These are phyloP conservation scores for Ceratobasidium sp. DNA, from an alignment of 1,284 basidiomycete genomes.

Conservation along the genomic window DNA sequence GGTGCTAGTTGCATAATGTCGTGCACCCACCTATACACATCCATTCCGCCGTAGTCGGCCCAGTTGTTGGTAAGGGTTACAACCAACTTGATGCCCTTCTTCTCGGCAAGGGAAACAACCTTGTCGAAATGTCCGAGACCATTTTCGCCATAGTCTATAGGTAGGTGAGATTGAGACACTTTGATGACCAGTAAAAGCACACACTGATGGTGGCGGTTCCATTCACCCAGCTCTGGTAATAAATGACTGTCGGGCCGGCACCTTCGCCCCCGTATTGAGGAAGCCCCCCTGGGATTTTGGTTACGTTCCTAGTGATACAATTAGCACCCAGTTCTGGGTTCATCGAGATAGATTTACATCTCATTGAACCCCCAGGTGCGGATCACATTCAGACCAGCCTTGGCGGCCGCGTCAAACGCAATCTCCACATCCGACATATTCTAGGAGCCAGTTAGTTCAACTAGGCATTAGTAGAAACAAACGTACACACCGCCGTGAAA, in stretches of 20 bases:
- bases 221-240: constrained; percentile 49
- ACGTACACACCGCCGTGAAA: constrained; percentile 48
- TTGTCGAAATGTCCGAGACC: constrained; percentile 55
- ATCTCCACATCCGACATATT: constrained; percentile 47
- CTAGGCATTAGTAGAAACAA: neutral
- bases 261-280: constrained; percentile 47
- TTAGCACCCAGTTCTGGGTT: neutral
- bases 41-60: constrained; percentile 48
- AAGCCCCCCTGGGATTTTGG: constrained; percentile 44
- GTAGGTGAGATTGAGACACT: neutral
- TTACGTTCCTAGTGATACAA: constrained; percentile 29
- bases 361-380: constrained; percentile 53
- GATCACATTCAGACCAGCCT: constrained; percentile 53
- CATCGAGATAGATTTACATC: constrained; percentile 7
- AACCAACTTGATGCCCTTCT: constrained; percentile 53
- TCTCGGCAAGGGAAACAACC: constrained; percentile 52
- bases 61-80: constrained; percentile 56
- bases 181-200: neutral
- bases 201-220: constrained; percentile 52
- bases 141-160: constrained; percentile 52
- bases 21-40: constrained; percentile 30
- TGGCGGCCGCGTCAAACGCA: constrained; percentile 47
- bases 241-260: constrained; percentile 45
- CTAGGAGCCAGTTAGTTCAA: neutral
- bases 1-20: neutral